These are phyloP conservation scores for Cyberlindnera samutprakarnensis DNA, from an alignment of 805 yeast species.

Conservation along the genomic window DNA sequence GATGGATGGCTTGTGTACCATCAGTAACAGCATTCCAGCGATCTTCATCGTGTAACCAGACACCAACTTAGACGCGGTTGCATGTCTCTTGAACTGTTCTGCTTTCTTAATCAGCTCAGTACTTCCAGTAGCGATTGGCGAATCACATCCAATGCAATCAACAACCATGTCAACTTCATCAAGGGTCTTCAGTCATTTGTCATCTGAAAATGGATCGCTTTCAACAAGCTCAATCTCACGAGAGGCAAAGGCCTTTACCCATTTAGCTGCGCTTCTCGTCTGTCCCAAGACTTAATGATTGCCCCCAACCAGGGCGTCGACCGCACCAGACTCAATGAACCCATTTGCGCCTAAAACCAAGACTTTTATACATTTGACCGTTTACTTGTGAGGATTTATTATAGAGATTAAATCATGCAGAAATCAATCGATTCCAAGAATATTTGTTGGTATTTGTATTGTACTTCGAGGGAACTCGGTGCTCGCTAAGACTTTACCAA, in stretches of 20 bases:
- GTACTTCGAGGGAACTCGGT: too few relatives aligned
- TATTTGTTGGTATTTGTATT: too few relatives aligned
- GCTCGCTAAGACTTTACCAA: too few relatives aligned
- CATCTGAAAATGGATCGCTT: background rate
- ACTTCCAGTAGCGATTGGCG: background rate
- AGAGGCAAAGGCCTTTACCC: background rate
- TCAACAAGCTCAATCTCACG: background rate
- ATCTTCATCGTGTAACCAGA: background rate
- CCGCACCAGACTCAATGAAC: background rate
- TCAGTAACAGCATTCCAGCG: background rate
- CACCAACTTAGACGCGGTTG: background rate
- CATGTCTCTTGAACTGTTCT: background rate
- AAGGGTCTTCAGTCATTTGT: background rate
- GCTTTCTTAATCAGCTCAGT: background rate
- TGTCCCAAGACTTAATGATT: background rate
- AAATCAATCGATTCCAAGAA: too few relatives aligned
- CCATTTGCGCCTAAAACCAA: background rate
- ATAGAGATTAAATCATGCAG: too few relatives aligned
- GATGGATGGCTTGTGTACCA: background rate
- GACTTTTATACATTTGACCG: too few relatives aligned
- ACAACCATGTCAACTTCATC: background rate
- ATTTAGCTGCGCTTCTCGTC: background rate
- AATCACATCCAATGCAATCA: background rate
- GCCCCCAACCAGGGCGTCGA: background rate
- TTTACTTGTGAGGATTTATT: too few relatives aligned